Percentiles rank a stretch among this genome's conserved stretches.
phyloP scores from a whole-genome alignment of 306 rosid genomes.

The Corylus heterophylla region DNA sequence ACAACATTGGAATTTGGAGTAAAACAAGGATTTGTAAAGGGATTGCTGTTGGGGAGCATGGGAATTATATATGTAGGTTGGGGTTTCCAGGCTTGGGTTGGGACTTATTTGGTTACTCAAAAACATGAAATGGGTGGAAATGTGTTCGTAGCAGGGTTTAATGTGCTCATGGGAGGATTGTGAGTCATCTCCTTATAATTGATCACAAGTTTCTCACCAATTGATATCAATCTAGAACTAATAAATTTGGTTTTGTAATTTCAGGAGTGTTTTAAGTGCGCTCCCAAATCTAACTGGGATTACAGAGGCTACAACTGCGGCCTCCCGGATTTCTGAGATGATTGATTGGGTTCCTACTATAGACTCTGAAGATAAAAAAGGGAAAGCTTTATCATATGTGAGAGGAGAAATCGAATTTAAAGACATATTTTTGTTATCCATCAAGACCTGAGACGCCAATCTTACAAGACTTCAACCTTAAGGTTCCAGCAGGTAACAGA shows the following conservation, averaged over 20 bases:
- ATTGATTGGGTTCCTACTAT: slow-evolving; percentile 40
- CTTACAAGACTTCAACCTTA: slow-evolving; percentile 65
- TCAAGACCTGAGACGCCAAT: slow-evolving; percentile 68
- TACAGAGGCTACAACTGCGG: slow-evolving; percentile 53
- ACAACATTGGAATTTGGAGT: slow-evolving; percentile 63
- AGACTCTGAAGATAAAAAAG: slow-evolving; percentile 34
- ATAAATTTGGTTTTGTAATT: background rate
- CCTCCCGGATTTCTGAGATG: slow-evolving; percentile 55
- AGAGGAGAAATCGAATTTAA: slow-evolving; percentile 66
- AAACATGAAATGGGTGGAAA: slow-evolving; percentile 78
- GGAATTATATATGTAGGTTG: slow-evolving; percentile 81
- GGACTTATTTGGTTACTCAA: slow-evolving; percentile 65
- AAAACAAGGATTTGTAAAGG: slow-evolving; percentile 73
- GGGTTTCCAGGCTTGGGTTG: slow-evolving; percentile 98
- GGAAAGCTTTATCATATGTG: slow-evolving; percentile 36
- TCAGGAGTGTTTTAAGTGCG: slow-evolving; percentile 69
- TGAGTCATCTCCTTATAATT: slow-evolving; percentile 27
- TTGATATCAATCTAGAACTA: slow-evolving; percentile 12
- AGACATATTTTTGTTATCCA: slow-evolving; percentile 66
- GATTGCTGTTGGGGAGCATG: slow-evolving; percentile 89
- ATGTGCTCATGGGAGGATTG: slow-evolving; percentile 94
- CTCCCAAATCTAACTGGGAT: slow-evolving; percentile 67
- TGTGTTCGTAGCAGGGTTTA: slow-evolving; percentile 82
- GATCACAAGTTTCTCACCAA: slow-evolving; percentile 2
- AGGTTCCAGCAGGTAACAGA: slow-evolving; percentile 61